phyloP scores from a whole-genome alignment of 306 rosid genomes.

The Prunus campanulata region DNA sequence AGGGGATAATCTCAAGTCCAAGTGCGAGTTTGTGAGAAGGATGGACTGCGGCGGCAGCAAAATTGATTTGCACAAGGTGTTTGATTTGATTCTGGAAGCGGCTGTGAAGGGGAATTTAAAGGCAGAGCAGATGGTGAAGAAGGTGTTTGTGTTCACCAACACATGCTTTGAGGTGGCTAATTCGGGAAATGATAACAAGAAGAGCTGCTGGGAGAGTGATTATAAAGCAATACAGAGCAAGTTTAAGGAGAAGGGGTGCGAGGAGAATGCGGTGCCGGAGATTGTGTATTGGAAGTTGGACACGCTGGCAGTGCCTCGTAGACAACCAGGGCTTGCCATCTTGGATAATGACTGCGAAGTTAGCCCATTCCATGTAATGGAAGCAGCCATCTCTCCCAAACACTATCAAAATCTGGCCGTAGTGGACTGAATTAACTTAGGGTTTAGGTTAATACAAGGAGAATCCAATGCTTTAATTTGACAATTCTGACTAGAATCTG shows the following conservation, averaged over 20 bases:
- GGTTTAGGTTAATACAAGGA: neutral
- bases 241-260: too few species aligned
- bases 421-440: constrained; percentile 22
- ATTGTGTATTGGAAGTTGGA: constrained; percentile 61
- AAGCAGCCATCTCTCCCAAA: constrained; percentile 40
- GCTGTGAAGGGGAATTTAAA: constrained; percentile 46
- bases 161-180: neutral
- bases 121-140: constrained; percentile 37
- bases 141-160: constrained; percentile 34
- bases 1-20: too few species aligned
- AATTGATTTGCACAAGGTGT: constrained; percentile 58
- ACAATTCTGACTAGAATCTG: too few species aligned
- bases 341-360: constrained; percentile 37
- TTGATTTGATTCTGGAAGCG: constrained; percentile 43
- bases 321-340: constrained; percentile 56
- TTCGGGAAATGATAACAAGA: constrained; percentile 39
- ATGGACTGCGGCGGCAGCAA: constrained; percentile 26
- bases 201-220: constrained; percentile 59
- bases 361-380: constrained; percentile 31
- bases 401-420: constrained; percentile 42
- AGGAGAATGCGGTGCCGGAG: constrained; percentile 41
- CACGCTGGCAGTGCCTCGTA: constrained; percentile 36
- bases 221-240: constrained; percentile 28
- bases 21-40: too few species aligned
- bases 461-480: neutral